Base-by-base conservation (phyloP, 2,329 filamentous ascomycete genomes). In the Nemania sp. region DNA sequence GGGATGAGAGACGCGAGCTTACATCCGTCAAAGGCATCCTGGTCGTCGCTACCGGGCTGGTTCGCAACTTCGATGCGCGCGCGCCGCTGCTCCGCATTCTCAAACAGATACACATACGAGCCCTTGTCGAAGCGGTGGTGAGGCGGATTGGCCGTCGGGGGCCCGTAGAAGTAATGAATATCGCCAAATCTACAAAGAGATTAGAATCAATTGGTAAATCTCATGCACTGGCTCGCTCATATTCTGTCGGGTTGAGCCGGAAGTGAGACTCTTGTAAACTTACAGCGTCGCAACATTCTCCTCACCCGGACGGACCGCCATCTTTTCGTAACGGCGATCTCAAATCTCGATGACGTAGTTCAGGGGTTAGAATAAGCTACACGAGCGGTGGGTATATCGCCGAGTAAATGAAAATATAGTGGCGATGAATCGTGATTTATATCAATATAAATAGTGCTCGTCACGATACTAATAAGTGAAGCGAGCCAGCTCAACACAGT, bases 41-140 rank as follows among this genome's bases (percentile, higher is more conserved):
- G 89, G n/a, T 88, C 80, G 1, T 88, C 81, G 3, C 83, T 86
- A 48, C 89, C 89, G 7, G 87, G 81, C 63, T 86, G 77, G 65
- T 92, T 93, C 37, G 89, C 89, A 57, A 92, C 77, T 72, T 92
- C 89, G 60, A 92, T 75, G 61, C 89, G 86, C 59, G 86, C 86
- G 56, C 83, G 80, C 57, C 83, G 79, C 62, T 86, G 81, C 56
- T 76, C 77, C 11, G 87, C 80, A 67, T 90, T 88, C 70, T 91
- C 86, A 69, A 90, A 91, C 5, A 92, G 76, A 67, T 92, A 92
- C 52, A 92, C 81, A 69, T 92, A 92, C 6, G 88, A 91, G 41
- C 85, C 82, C 69, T 88, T 89, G 70, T 90, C 86, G 70, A 93
- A 92, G 46, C 89, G 84, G 70, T 92, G 87, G 70, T 92, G 89